Evolutionary conservation across 2,329 filamentous ascomycete species (phyloP), one percentile per base, ranked within the genome.

Genomic region (Colletotrichum plurivorum): DNA sequence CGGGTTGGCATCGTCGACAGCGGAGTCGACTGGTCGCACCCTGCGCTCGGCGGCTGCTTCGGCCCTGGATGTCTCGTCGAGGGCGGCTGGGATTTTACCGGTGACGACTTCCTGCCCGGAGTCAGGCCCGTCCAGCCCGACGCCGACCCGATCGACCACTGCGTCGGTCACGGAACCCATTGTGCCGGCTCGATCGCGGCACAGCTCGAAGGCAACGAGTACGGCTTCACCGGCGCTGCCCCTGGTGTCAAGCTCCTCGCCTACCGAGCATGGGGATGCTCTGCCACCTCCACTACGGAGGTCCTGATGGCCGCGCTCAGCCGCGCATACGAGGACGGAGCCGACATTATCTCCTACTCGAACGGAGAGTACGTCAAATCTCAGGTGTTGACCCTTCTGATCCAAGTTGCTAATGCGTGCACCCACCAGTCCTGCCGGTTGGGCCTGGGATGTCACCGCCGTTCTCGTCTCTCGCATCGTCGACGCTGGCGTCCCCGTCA

Each of bases 41-140:
- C 85, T 8, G 83, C 84, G 13, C 81, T 88, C 1, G 86, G 86
- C 16, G 85, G 84, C 3, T 84, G 85, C 61, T 88, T 87, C 70
- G 86, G 86, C 1, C 73, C 79, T 4, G 84, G 84, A 0, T 86
- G 80, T 71, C 78, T 85, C 22, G 80, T 88, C 15, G 77, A 79
- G 12, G 80, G 79, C 63, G 85, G 86, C 1, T 83, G 81, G 67
- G 84, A 87, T 64, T 78, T 87, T 60, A 78, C 83, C 6, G 84
- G 83, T 2, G 82, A 85, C 64, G 76, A 79, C 51, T 78, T 76
- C 18, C 25, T 68, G 16, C 52, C 53, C 7, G 41, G 36, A 1
- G 65, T 64, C 9, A 52, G 52, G 20, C 65, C 53, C 4, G n/a
- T 48, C 10, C 52, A 53, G 36, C 60, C 59, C 2, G 60, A 68